Evolutionary conservation across 768 basidiomycete species (phyloP).

Genomic region (Heimioporus sp.): DNA sequence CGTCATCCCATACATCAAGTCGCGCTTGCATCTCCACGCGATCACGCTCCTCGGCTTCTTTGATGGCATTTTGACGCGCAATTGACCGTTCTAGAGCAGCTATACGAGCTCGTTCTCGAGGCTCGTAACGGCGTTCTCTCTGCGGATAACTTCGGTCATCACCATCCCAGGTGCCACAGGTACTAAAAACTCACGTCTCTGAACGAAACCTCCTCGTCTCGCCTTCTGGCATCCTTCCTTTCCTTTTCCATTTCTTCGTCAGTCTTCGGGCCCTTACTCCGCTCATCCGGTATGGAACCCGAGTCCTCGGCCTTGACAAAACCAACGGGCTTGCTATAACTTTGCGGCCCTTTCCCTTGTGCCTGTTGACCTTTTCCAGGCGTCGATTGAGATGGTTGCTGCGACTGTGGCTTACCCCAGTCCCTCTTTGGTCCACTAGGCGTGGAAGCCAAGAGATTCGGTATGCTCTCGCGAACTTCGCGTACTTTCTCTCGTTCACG

Average conservation of each 20-base stretch:
- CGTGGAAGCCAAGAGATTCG: slow-evolving; percentile 37
- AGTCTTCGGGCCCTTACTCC: slow-evolving; percentile 52
- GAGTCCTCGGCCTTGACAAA: slow-evolving; percentile 75
- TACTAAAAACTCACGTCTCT: slow-evolving; percentile 63
- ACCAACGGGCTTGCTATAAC: slow-evolving; percentile 74
- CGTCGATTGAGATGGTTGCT: slow-evolving; percentile 34
- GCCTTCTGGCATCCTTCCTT: slow-evolving; percentile 66
- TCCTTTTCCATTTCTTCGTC: slow-evolving; percentile 90
- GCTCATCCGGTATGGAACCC: slow-evolving; percentile 37
- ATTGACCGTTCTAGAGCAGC: slow-evolving; percentile 74
- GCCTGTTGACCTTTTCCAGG: slow-evolving; percentile 44
- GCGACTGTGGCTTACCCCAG: slow-evolving; percentile 62
- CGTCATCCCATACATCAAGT: slow-evolving; percentile 89
- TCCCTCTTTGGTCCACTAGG: slow-evolving; percentile 81
- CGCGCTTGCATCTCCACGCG: slow-evolving; percentile 74
- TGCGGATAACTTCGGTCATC: slow-evolving; percentile 26
- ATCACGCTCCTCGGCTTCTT: slow-evolving; percentile 79
- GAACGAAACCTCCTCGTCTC: slow-evolving; percentile 84
- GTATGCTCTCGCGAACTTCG: slow-evolving; percentile 64
- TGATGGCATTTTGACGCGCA: slow-evolving; percentile 64
- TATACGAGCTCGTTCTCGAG: slow-evolving; percentile 81
- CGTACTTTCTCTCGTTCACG: slow-evolving; percentile 85
- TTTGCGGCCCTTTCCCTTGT: slow-evolving; percentile 67
- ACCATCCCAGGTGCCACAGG: no score
- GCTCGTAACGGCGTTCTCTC: slow-evolving; percentile 94